phyloP scores from a whole-genome alignment of 805 yeast genomes.

The Jamesozyma spencerorum region DNA sequence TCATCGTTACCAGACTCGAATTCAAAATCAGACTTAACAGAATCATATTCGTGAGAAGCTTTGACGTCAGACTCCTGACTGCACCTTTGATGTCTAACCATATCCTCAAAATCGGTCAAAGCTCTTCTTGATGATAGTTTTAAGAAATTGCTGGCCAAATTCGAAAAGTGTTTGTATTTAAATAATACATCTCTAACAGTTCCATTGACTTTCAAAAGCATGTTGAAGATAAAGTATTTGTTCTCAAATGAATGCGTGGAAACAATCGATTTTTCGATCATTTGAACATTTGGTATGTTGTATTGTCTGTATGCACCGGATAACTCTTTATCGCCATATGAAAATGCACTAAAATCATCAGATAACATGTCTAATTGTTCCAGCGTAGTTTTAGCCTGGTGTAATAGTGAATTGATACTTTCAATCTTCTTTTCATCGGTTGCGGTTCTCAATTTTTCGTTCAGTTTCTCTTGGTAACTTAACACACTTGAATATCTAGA shows the following conservation, averaged over 20 bases:
- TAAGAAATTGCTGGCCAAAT: slow-evolving; percentile 35
- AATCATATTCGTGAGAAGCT: not conserved
- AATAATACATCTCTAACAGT: slow-evolving; percentile 52
- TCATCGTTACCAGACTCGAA: not conserved
- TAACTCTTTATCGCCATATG: slow-evolving; percentile 3
- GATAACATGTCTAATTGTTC: slow-evolving; percentile 13
- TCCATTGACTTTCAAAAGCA: slow-evolving; percentile 75
- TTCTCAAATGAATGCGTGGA: slow-evolving; percentile 32
- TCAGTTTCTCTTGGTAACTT: slow-evolving; percentile 41
- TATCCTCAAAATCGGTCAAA: slow-evolving; percentile 41
- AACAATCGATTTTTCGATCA: slow-evolving; percentile 4
- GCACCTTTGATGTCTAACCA: slow-evolving; percentile 29
- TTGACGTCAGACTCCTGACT: not conserved
- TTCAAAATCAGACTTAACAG: not conserved
- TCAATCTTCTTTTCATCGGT: slow-evolving; percentile 13
- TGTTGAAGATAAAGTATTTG: slow-evolving; percentile 61
- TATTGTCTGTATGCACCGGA: slow-evolving; percentile 2
- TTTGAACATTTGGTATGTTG: slow-evolving; percentile 17
- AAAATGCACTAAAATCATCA: slow-evolving; percentile 15
- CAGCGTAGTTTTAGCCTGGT: slow-evolving; percentile 10
- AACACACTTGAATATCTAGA: slow-evolving; percentile 15
- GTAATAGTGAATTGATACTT: slow-evolving; percentile 10
- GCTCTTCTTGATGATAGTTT: slow-evolving; percentile 42
- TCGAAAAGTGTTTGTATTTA: slow-evolving; percentile 46
- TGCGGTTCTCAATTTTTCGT: slow-evolving; percentile 25